Evolutionary conservation across 345 rosid species (phyloP).

Genomic region (Citrus inodora): DNA sequence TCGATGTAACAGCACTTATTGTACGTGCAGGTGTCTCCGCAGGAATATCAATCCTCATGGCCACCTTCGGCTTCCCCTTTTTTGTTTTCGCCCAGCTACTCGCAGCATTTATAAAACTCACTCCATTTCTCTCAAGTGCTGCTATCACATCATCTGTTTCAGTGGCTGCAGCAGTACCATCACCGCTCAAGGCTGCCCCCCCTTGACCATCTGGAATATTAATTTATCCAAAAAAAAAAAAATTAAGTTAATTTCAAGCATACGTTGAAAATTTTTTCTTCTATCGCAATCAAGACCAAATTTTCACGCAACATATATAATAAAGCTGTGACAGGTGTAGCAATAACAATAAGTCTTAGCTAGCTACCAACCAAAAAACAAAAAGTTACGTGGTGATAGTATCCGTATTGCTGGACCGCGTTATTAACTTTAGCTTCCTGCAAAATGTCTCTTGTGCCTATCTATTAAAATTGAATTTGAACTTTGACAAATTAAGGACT

Average conservation of each 20-base stretch:
- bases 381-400: background rate
- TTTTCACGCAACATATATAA: background rate
- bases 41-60: slow-evolving; percentile 76
- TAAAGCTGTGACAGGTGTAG: background rate
- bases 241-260: background rate
- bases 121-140: slow-evolving; percentile 71
- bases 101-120: slow-evolving; percentile 62
- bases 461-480: slow-evolving; percentile 6
- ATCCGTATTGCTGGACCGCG: background rate
- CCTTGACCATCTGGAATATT: slow-evolving; percentile 33
- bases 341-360: background rate
- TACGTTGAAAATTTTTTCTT: background rate
- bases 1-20: slow-evolving; percentile 59
- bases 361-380: background rate
- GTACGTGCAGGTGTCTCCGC: slow-evolving; percentile 55
- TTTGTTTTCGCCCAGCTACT: slow-evolving; percentile 52
- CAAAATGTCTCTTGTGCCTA: background rate
- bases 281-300: background rate
- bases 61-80: slow-evolving; percentile 73
- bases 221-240: background rate
- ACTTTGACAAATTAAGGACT: background rate
- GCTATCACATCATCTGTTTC: slow-evolving; percentile 67
- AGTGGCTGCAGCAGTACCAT: slow-evolving; percentile 31
- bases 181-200: slow-evolving; percentile 35
- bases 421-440: background rate